Conservation (phyloP, 75 land plant species). For the Gnetum montanum region DNA sequence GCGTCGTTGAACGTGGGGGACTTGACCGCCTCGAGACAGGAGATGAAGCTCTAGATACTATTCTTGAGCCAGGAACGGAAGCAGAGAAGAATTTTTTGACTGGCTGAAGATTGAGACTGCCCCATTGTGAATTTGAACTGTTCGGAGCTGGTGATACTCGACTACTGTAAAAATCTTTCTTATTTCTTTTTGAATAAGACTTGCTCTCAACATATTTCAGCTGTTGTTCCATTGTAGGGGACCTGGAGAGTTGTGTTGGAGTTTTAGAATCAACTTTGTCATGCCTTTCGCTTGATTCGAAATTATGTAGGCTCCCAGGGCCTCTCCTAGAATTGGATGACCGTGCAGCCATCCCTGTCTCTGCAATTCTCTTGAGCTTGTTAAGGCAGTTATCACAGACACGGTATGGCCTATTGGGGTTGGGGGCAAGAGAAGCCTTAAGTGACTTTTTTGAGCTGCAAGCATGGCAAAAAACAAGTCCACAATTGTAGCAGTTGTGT, state of each 20-base stretch:
- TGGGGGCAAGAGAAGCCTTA: slow-evolving; percentile 81
- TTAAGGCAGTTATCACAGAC: slow-evolving; percentile 75
- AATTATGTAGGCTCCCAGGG: slow-evolving; percentile 13
- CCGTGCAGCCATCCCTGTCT: slow-evolving; percentile 18
- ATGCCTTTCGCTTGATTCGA: slow-evolving; percentile 23
- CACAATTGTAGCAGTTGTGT: slow-evolving; percentile 90
- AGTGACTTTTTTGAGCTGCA: slow-evolving; percentile 71
- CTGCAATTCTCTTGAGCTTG: slow-evolving; percentile 49
- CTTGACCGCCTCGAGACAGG: slow-evolving; percentile 48
- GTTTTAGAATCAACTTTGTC: slow-evolving; percentile 32
- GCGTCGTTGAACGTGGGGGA: slow-evolving; percentile 52
- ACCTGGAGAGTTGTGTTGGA: slow-evolving; percentile 18
- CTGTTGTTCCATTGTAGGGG: slow-evolving; percentile 29
- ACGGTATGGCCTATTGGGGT: slow-evolving; percentile 66
- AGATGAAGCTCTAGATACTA: slow-evolving; percentile 52
- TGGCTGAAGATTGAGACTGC: slow-evolving; percentile 22
- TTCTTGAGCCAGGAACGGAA: slow-evolving; percentile 59
- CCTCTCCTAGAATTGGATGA: slow-evolving; percentile 26
- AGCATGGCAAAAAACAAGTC: slow-evolving; percentile 72
- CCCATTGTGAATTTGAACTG: slow-evolving; percentile 29
- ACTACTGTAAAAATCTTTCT: slow-evolving; percentile 25
- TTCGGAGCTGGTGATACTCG: slow-evolving; percentile 29
- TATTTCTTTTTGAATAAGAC: slow-evolving; percentile 23
- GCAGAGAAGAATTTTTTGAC: slow-evolving; percentile 39
- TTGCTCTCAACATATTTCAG: slow-evolving; percentile 29